Evolutionary conservation across 2,329 filamentous ascomycete genomes (phyloP), one percentile per base, ranked within the genome.

Genomic region (Gyromitra esculenta): DNA sequence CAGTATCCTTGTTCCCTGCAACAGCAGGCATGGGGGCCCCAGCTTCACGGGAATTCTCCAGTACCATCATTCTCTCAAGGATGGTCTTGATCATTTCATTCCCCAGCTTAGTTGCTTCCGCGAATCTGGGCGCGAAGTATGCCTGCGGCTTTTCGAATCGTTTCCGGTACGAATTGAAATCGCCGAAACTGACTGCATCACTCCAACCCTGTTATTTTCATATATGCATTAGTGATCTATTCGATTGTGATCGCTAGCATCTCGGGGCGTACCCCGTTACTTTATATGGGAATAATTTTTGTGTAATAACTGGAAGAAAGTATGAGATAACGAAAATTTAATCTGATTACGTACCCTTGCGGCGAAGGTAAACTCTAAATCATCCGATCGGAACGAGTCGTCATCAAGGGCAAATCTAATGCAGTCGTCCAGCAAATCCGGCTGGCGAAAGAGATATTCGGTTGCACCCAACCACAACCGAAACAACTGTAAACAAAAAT

Each of bases 21-120:
- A 39, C 7, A 63, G 57, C 13, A 35, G 41, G 41, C 9, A 13
- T 25, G 43, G 45, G 31, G 64, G n/a, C 39, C 41, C 15, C 39
- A 41, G 21, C 45, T 15, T 35, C 13, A 31, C 37, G 48, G n/a
- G 48, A 56, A 54, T 63, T 43, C 25, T 79, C 76, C 77, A 83
- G 62, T 41, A 85, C 83, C 81, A 84, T 85, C 31, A 91, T 91
- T 83, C 93, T 95, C 85, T 95, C 92, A 80, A 97, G 85, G 81
- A 99, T 96, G 57, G 93, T 96, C 86, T 91, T 94, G 84, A 99
- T 96, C 96, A 99, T 99, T 83, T 94, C 91, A 82, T 97, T 97
- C 1, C 96, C 96, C 48, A 99, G 86, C 81, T 91, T 90, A 67
- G 91, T 93, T 5, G 96, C 96, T 82, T 96, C 94, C 0, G 90